Base-by-base conservation (phyloP, 805 yeast genomes). In the Yarrowia divulgata region DNA sequence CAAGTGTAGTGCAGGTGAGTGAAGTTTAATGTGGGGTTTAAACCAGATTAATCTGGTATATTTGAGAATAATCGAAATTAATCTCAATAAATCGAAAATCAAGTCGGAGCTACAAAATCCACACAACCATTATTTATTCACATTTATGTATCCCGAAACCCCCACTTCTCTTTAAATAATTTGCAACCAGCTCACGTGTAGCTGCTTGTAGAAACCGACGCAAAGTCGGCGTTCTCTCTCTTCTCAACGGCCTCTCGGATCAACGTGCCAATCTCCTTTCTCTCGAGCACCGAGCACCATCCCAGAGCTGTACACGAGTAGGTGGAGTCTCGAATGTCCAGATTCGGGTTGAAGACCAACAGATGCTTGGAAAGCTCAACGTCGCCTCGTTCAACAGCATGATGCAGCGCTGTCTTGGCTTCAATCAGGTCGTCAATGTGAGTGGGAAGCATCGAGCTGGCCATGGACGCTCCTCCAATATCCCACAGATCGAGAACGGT, bases 341-440 rank as follows among this genome's bases (percentile, higher is more conserved):
- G 39, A n/a, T n/a, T 40, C 29, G 63, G 63, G 48, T 57, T 57
- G 37, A 57, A 40, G 2, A 23, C 48, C 16, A 57, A 16, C 16
- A 57, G 37, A 12, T 57, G 37, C 23, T 40, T 42, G 12, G 63
- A 23, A 1, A 57, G 32, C n/a, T 40, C 63, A 1, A 42, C 63
- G 16, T 57, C 48, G 10, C 48, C 63, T 16, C 63, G 35, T 8
- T 57, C 63, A 1, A 57, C 63, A 42, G 63, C 63, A 40, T 57
- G 48, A 57, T 57, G 63, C 48, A 57, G 63, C 14, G 63, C 63
- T n/a, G 63, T 57, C 19, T 57, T 57, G 16, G 39, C 63, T 4
- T 57, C 63, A 3, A 57, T 57, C 3, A 57, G 48, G 3, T 57
- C 63, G 48, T 57, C 48, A 10, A 57, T 42, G 37, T 40, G 63